A percentile compares a stretch with the other conserved stretches of the same genome.
These are phyloP conservation scores for Chimonanthus praecox DNA, from an alignment of 164 flowering plant species.

Conservation along the genomic window DNA sequence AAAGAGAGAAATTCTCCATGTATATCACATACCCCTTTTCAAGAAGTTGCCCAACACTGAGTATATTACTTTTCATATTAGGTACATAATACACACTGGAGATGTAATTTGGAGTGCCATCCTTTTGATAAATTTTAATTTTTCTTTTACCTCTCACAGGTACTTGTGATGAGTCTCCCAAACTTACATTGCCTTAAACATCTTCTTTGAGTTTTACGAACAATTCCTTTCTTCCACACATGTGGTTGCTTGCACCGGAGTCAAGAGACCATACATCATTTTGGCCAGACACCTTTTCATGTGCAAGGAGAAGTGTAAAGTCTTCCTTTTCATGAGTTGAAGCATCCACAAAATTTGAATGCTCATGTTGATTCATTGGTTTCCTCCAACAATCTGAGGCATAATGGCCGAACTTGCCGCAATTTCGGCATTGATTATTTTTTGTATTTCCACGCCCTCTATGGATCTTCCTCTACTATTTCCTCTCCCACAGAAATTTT, in stretches of 20 bases:
- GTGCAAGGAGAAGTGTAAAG: no score
- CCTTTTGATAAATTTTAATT: not conserved
- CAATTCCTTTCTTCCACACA: no score
- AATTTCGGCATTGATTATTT: not conserved
- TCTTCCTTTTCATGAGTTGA: no score
- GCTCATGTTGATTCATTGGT: not conserved
- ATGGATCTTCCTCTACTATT: not conserved
- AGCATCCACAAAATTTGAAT: not conserved
- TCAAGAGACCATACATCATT: no score
- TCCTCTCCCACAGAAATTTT: not conserved
- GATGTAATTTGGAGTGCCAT: not conserved
- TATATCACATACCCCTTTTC: conserved; percentile 1
- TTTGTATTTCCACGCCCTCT: not conserved
- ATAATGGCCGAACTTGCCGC: not conserved
- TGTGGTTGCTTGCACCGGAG: no score
- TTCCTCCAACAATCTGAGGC: conserved; percentile 1
- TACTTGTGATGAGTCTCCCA: not conserved
- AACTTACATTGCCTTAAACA: not conserved
- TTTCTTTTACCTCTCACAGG: not conserved
- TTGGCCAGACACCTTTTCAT: no score
- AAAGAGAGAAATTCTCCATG: not conserved
- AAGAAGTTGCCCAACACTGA: not conserved
- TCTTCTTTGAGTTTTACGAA: no score
- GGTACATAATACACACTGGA: not conserved
- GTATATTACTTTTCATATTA: not conserved